Evolutionary conservation across 169 alveolate species (phyloP).

Genomic region (Babesia bigemina): DNA sequence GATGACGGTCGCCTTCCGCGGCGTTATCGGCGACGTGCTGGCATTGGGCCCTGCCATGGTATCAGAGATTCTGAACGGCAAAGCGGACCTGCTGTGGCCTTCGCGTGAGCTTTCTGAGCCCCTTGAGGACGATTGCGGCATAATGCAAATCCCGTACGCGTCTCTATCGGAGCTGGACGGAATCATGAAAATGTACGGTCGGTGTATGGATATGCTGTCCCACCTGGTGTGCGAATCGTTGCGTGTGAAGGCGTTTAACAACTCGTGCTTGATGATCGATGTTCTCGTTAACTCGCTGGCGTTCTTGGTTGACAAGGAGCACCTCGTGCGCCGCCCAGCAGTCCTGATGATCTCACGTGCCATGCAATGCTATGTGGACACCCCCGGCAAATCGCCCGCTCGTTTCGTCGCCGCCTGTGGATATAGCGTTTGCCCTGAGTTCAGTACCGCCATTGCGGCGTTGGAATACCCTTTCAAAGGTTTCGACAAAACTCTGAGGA

Average conservation of each 20-base stretch:
- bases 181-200: slow-evolving; percentile 18
- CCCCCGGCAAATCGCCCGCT: slow-evolving; percentile 2
- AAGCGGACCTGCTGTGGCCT: background rate
- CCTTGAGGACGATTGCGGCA: background rate
- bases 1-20: background rate
- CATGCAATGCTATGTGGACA: slow-evolving; percentile 12
- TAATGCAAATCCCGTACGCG: slow-evolving; percentile 1
- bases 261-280: slow-evolving; percentile 27
- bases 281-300: slow-evolving; percentile 28
- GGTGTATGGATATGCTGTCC: slow-evolving; percentile 21
- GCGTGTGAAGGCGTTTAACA: slow-evolving; percentile 17
- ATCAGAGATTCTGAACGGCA: slow-evolving; percentile 9
- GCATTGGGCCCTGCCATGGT: background rate
- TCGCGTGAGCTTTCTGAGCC: background rate
- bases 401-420: slow-evolving; percentile 25
- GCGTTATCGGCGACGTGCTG: background rate
- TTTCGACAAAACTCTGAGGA: slow-evolving; percentile 20
- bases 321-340: slow-evolving; percentile 17
- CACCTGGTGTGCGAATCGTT: slow-evolving; percentile 18
- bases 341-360: slow-evolving; percentile 19
- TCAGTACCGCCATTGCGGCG: background rate
- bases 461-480: slow-evolving; percentile 15
- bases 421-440: background rate
- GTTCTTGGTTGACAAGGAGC: slow-evolving; percentile 35
- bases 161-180: slow-evolving; percentile 12